These are phyloP conservation scores for Paraurostyla sp. DNA, from an alignment of 73 alveolate genomes.

Conservation along the genomic window DNA sequence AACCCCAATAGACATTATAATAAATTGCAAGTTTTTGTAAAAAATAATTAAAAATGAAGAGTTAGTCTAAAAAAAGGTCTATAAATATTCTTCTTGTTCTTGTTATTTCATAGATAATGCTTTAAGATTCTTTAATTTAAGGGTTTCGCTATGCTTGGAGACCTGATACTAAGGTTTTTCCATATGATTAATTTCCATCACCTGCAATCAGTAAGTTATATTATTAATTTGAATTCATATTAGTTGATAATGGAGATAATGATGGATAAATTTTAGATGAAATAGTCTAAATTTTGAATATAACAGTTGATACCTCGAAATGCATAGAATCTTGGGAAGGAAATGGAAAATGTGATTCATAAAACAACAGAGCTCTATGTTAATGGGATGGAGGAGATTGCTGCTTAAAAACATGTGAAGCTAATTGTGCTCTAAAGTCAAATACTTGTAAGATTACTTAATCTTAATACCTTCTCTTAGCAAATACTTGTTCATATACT, in stretches of 20 bases:
- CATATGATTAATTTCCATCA: slow-evolving; percentile 50
- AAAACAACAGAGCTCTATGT: slow-evolving; percentile 74
- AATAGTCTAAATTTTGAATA: not conserved
- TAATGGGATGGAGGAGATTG: slow-evolving; percentile 88
- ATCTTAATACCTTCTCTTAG: not conserved
- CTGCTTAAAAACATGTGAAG: slow-evolving; percentile 76
- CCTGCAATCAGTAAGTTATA: slow-evolving; percentile 47
- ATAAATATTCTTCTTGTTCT: too few species aligned
- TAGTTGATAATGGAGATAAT: slow-evolving; percentile 66
- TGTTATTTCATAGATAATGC: too few species aligned
- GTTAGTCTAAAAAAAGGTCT: too few species aligned
- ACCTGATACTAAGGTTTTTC: slow-evolving; percentile 30
- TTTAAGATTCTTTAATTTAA: too few species aligned
- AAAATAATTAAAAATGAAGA: too few species aligned
- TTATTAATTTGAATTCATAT: not conserved
- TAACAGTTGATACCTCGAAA: slow-evolving; percentile 6
- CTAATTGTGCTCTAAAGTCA: slow-evolving; percentile 20
- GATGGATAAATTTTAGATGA: slow-evolving; percentile 56
- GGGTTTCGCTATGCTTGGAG: slow-evolving; percentile 56
- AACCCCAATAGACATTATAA: too few species aligned
- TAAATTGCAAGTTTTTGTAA: too few species aligned
- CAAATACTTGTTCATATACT: slow-evolving; percentile 36
- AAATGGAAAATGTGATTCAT: slow-evolving; percentile 77
- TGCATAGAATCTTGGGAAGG: slow-evolving; percentile 83
- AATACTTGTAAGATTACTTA: slow-evolving; percentile 1